Conservation (phyloP, 169 alveolate species). For the Babesia divergens region DNA sequence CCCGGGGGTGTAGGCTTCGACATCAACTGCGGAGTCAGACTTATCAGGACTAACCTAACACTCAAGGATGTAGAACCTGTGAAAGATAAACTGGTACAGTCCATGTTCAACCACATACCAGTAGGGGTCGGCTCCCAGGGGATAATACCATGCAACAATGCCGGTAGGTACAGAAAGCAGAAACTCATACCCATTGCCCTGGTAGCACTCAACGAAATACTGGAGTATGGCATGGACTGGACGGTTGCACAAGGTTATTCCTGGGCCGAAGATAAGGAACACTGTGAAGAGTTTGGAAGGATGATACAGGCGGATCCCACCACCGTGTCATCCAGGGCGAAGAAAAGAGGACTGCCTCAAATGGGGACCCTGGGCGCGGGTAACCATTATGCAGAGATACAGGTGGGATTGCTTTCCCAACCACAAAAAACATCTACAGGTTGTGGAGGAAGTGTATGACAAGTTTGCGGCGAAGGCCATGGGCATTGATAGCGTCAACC, state of each 20-base stretch:
- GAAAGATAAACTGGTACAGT: constrained; percentile 79
- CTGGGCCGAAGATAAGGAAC: constrained; percentile 83
- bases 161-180: background rate
- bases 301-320: constrained; percentile 83
- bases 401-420: constrained; percentile 38
- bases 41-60: constrained; percentile 68
- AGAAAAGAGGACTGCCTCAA: constrained; percentile 86
- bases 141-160: constrained; percentile 65
- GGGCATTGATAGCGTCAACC: constrained; percentile 81
- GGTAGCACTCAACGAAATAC: constrained; percentile 70
- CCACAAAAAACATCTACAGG: background rate
- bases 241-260: constrained; percentile 69
- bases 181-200: background rate
- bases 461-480: constrained; percentile 80
- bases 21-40: constrained; percentile 87
- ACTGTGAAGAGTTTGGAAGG: constrained; percentile 84
- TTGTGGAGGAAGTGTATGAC: background rate
- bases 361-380: constrained; percentile 91
- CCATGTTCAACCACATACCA: constrained; percentile 84
- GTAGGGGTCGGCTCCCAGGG: constrained; percentile 89
- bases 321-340: constrained; percentile 80
- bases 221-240: constrained; percentile 85
- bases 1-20: constrained; percentile 92
- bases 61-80: constrained; percentile 65
- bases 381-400: constrained; percentile 87